A percentile compares a stretch with the other conserved stretches of the same genome.
phyloP scores from a whole-genome alignment of 345 rosid genomes.

The Odontarrhena argentea region DNA sequence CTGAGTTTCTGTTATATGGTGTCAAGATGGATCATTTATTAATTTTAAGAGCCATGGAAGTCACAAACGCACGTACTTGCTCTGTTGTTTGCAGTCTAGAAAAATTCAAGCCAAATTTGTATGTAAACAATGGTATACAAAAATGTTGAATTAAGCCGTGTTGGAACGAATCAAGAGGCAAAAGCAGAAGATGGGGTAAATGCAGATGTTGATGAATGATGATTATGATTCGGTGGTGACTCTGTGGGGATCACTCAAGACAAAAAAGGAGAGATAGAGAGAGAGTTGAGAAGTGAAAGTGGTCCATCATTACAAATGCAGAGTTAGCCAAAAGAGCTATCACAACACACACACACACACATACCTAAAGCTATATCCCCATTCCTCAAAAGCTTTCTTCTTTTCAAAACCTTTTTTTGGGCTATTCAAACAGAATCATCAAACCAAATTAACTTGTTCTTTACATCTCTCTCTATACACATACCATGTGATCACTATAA shows the following conservation, averaged over 20 bases:
- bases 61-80: constrained; percentile 30
- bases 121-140: not conserved
- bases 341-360: constrained; percentile 33
- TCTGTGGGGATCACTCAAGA: constrained; percentile 44
- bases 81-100: constrained; percentile 32
- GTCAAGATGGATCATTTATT: constrained; percentile 30
- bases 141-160: not conserved
- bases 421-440: constrained; percentile 33
- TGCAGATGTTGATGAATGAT: constrained; percentile 36
- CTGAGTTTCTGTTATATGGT: constrained; percentile 32
- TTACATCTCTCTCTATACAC: constrained; percentile 8
- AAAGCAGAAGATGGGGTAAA: constrained; percentile 34
- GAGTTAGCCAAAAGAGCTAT: constrained; percentile 41
- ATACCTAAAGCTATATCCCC: constrained; percentile 36
- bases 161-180: constrained; percentile 32
- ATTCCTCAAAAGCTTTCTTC: constrained; percentile 43
- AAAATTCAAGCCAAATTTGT: constrained; percentile 17
- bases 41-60: constrained; percentile 34
- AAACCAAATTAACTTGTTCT: constrained; percentile 26
- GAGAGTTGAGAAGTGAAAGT: constrained; percentile 44
- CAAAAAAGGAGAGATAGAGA: constrained; percentile 31
- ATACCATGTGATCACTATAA: constrained; percentile 2
- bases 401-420: constrained; percentile 26
- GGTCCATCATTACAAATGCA: constrained; percentile 40
- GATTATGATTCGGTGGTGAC: constrained; percentile 35